Base-by-base conservation (phyloP, 73 alveolate genomes). In the Urostyla sp. region DNA sequence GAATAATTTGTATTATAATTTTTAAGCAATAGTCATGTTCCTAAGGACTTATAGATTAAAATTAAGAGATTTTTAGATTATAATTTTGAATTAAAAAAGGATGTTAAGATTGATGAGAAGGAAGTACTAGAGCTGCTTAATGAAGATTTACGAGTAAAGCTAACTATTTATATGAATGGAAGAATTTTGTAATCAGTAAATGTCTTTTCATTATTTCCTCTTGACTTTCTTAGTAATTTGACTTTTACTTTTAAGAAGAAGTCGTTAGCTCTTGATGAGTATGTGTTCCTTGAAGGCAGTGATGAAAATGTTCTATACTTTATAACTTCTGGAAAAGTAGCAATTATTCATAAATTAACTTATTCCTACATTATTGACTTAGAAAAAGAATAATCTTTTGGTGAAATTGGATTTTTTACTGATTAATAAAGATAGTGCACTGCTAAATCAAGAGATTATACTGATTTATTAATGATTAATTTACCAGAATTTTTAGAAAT, bases 41-140 rank as follows among this genome's bases (percentile, higher is more conserved):
- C 96, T 0, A 49, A 81, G 35, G 59, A 88, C 35, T 31, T 90
- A 31, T 45, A 85, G 55, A n/a, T 58, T 13, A 34, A 75, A 81
- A 89, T 87, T 18, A 81, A 90, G 49, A 48, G 90, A 36, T 90
- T 87, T 58, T 53, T 90, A 48, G 72, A 80, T 40, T 87, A 93
- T 60, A 80, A 84, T 51, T 90, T 93, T 93, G 86, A 87, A 11
- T 87, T 80, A 13, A 88, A 85, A 84, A 82, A 93, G 40, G 88
- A 69, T 37, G 91, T 78, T 38, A 91, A 87, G 44, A 87, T 89
- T 38, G 98, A 92, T 37, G 95, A 93, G 59, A 82, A 69, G 26
- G 97, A 90, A 37, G 94, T 93, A 26, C 72, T 93, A 37, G 92
- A 85, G 32, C 63, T 66, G 34, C 81, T 93, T 24, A 80, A 79